These are phyloP conservation scores for Aureobasidium vineae DNA, from an alignment of 2,329 filamentous ascomycete genomes.

Conservation along the genomic window DNA sequence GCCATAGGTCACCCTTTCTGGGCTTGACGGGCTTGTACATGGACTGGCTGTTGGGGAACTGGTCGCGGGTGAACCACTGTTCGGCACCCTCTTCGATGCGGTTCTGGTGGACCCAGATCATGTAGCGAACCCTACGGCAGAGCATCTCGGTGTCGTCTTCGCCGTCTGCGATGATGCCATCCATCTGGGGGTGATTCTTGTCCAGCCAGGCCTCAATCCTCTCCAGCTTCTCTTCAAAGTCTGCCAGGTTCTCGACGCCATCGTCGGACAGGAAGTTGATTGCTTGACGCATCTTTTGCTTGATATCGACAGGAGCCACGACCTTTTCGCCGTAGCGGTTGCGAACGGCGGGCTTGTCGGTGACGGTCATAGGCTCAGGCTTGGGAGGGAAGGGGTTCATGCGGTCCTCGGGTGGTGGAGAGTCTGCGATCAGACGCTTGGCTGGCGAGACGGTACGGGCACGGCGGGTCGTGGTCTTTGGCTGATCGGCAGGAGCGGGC, in stretches of 20 bases:
- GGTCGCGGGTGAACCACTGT: conserved; percentile 13
- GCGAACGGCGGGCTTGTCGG: conserved; percentile 16
- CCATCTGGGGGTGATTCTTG: neutral
- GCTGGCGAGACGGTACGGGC: conserved; percentile 1
- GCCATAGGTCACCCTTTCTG: neutral
- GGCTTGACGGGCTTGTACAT: conserved; percentile 3
- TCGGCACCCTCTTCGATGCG: neutral
- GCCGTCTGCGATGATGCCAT: neutral
- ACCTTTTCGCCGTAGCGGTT: conserved; percentile 23
- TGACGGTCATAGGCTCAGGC: conserved; percentile 7
- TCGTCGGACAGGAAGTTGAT: conserved; percentile 25
- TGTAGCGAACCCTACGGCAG: neutral
- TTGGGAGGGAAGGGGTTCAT: conserved; percentile 13
- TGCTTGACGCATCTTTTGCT: conserved; percentile 1
- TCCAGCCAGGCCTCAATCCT: neutral
- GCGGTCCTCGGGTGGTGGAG: conserved; percentile 1
- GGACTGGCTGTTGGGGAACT: neutral
- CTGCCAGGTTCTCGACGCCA: conserved; percentile 10
- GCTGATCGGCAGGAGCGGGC: neutral
- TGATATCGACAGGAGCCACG: neutral
- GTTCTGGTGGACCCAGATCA: conserved; percentile 2
- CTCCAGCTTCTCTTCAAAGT: conserved; percentile 8
- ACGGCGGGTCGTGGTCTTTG: neutral
- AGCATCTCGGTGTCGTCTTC: conserved; percentile 1
- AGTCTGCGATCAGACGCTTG: conserved; percentile 17